phyloP scores from a whole-genome alignment of 495 filamentous ascomycete species.

The Trichoderma parareesei region DNA sequence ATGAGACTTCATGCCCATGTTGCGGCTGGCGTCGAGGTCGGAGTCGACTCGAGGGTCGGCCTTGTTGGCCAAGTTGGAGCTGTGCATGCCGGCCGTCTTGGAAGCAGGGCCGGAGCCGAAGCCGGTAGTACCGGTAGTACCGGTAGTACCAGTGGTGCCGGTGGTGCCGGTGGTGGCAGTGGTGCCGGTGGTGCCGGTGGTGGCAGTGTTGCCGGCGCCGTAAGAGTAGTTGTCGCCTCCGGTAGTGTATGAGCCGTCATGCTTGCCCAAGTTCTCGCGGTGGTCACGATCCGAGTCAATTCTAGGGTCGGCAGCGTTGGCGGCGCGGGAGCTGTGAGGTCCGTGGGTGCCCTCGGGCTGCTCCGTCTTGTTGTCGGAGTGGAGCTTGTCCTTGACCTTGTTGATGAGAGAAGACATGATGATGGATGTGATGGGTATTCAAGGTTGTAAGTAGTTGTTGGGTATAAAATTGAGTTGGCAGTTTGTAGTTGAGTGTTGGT shows the following conservation, averaged over 20 bases:
- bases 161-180: constrained; percentile 16
- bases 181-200: background rate
- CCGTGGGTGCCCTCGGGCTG: constrained; percentile 19
- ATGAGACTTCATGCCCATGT: constrained; percentile 7
- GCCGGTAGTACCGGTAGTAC: constrained; percentile 16
- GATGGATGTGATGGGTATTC: constrained; percentile 14
- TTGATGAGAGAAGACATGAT: constrained; percentile 62
- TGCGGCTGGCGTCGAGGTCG: constrained; percentile 16
- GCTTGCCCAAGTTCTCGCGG: constrained; percentile 14
- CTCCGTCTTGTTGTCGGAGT: constrained; percentile 30
- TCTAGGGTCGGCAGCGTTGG: constrained; percentile 43
- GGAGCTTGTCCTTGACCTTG: constrained; percentile 66
- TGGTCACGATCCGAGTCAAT: constrained; percentile 38
- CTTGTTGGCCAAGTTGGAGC: constrained; percentile 30
- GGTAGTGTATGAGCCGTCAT: constrained; percentile 3
- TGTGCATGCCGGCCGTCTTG: constrained; percentile 27
- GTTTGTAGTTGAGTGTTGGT: background rate
- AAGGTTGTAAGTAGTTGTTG: background rate
- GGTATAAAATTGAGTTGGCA: constrained; percentile 12
- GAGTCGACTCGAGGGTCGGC: constrained; percentile 29
- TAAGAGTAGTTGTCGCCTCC: constrained; percentile 18
- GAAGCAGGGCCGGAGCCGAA: constrained; percentile 7
- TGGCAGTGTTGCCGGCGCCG: constrained; percentile 16
- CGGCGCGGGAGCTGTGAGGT: constrained; percentile 26
- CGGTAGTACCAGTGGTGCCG: background rate